phyloP scores from a whole-genome alignment of 1,284 basidiomycete species.

The Pterulicium gracile region DNA sequence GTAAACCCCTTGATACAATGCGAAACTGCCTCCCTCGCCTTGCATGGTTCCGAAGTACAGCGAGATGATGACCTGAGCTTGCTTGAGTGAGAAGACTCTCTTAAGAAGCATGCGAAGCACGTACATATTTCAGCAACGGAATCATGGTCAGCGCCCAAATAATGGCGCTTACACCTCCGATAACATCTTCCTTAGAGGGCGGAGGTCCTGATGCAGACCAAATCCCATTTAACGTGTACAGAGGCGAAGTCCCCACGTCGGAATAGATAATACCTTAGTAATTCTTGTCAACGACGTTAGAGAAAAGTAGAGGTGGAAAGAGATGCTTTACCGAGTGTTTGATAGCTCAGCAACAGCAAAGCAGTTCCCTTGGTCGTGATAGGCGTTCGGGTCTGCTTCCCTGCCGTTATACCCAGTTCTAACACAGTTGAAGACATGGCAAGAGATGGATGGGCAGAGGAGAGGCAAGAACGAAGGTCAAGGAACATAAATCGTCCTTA shows the following conservation, averaged over 20 bases:
- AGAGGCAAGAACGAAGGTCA: too few relatives aligned
- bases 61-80: constrained; percentile 37
- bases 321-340: constrained; percentile 24
- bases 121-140: constrained; percentile 57
- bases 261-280: constrained; percentile 57
- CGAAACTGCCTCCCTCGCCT: constrained; percentile 60
- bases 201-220: constrained; percentile 36
- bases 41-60: constrained; percentile 41
- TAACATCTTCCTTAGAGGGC: constrained; percentile 46
- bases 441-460: too few relatives aligned
- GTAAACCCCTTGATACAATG: constrained; percentile 49
- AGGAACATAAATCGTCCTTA: too few relatives aligned
- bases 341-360: constrained; percentile 21
- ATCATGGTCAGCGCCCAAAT: constrained; percentile 53
- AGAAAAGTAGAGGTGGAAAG: not conserved
- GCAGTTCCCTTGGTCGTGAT: constrained; percentile 22
- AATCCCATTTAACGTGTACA: constrained; percentile 56
- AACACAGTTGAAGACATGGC: too few relatives aligned
- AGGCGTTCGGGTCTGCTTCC: constrained; percentile 19
- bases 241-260: constrained; percentile 54
- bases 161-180: constrained; percentile 51
- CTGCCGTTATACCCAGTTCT: too few relatives aligned
- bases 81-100: not conserved
- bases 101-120: constrained; percentile 12
- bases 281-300: too few relatives aligned